phyloP scores from a whole-genome alignment of 78 protist species.

The Acrasis kona region DNA sequence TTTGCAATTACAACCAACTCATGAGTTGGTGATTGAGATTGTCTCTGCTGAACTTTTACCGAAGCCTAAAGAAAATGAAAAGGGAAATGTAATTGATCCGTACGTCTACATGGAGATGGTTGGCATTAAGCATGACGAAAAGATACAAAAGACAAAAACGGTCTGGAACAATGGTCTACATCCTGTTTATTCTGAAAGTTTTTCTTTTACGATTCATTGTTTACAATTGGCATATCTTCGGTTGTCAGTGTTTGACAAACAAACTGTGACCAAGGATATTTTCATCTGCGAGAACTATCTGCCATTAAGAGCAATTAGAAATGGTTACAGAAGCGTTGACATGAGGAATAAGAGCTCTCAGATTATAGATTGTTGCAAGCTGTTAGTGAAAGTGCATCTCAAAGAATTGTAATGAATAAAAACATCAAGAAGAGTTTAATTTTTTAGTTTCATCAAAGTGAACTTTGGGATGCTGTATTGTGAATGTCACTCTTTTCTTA shows the following conservation, averaged over 20 bases:
- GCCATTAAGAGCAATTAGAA: neutral
- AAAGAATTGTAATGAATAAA: no score
- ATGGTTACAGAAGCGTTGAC: neutral
- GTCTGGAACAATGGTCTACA: constrained; percentile 18
- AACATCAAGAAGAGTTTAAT: no score
- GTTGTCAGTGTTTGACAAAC: constrained; percentile 7
- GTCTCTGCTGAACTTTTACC: constrained; percentile 10
- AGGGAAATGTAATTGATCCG: constrained; percentile 38
- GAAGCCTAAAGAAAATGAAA: neutral
- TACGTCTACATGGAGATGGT: constrained; percentile 4
- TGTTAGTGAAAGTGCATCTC: no score
- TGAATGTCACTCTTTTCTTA: no score
- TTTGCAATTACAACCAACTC: neutral
- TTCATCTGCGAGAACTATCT: neutral
- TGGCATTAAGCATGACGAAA: neutral
- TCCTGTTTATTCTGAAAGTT: neutral
- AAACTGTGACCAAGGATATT: neutral
- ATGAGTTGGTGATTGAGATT: neutral
- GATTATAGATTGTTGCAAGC: no score
- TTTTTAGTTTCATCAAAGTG: no score
- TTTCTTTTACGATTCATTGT: neutral
- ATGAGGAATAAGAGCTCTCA: no score
- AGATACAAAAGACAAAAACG: neutral
- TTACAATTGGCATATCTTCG: neutral
- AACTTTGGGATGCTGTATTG: no score